A percentile compares a stretch with the other conserved stretches of the same genome.
phyloP scores from a whole-genome alignment of 495 filamentous ascomycete species.

The Aspergillus sclerotioniger region DNA sequence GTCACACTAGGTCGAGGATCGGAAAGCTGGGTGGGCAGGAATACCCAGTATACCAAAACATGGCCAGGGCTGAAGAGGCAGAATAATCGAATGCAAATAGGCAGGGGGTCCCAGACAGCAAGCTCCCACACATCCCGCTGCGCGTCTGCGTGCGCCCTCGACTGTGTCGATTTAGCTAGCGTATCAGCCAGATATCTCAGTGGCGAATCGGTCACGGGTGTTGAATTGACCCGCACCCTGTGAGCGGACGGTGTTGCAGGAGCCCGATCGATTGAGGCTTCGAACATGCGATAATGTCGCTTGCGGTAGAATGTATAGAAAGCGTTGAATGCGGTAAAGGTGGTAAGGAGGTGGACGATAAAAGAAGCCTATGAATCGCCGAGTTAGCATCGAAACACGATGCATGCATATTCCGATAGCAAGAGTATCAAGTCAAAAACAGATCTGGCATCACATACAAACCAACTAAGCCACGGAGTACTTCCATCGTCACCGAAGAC shows the following conservation, averaged over 20 bases:
- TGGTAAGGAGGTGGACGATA: constrained; percentile 62
- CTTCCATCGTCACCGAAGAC: constrained; percentile 75
- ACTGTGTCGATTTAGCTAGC: constrained; percentile 61
- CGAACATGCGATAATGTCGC: constrained; percentile 89
- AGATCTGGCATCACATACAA: constrained; percentile 70
- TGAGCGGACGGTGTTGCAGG: constrained; percentile 84
- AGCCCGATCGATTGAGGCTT: constrained; percentile 68
- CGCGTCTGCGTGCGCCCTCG: constrained; percentile 79
- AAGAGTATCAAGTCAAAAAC: constrained; percentile 53
- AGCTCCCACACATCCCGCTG: constrained; percentile 93
- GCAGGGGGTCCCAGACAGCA: constrained; percentile 87
- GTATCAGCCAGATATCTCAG: constrained; percentile 71
- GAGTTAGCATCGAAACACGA: constrained; percentile 6
- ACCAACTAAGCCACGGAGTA: constrained; percentile 66
- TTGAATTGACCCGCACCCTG: constrained; percentile 86
- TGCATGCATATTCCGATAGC: background rate
- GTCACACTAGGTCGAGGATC: constrained; percentile 81
- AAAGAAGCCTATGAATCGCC: constrained; percentile 56
- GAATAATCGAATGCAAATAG: constrained; percentile 77
- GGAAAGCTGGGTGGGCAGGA: constrained; percentile 71
- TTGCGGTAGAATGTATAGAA: constrained; percentile 79
- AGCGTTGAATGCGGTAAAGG: constrained; percentile 68
- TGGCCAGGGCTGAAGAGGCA: constrained; percentile 92
- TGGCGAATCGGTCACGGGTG: constrained; percentile 74
- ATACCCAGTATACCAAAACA: constrained; percentile 81